Base-by-base conservation (phyloP, 2,329 filamentous ascomycete genomes). In the Aspergillus sp. region DNA sequence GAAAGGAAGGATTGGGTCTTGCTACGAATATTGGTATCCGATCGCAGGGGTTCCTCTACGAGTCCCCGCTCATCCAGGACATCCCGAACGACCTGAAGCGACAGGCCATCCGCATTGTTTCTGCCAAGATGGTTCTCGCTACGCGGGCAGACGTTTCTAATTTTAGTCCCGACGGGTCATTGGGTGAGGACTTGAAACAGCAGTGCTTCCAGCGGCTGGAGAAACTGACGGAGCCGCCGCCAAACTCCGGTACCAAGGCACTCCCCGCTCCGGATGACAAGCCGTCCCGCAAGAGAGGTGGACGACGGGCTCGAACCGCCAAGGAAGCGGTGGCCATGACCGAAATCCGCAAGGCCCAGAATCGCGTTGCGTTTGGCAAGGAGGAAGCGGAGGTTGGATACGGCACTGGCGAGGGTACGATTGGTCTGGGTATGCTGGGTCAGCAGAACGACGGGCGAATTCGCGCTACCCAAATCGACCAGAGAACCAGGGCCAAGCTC, bases 291-390 rank as follows among this genome's bases (percentile, higher is more conserved):
- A 99, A 99, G 76, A 90, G 95, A 65, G 95, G 95, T 75, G 95
- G 95, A 54, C 84, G 94, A 57, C 84, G 92, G 65, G 95, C 93
- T 12, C 84, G 95, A 58, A 96, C 96, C 76, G 94, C 94, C 61
- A 99, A 99, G 83, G 95, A 96, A 76, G 93, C 94, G 4, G 91
- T 91, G 6, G 94, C 95, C 61, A 96, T 97, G 92, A 99, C 95
- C 0, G 95, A 99, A 57, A 81, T 99, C 31, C 88, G 93, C 65
- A 97, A 98, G 76, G 92, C 92, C 4, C 95, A 98, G 77, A 99
- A 99, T 78, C 87, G 95, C 56, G 89, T 99, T 85, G 92, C 89
- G 0, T 99, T 99, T 71, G 93, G 93, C 59, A 95, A 96, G 74
- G 94, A 98, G 75, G 95, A 99, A 77, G 89, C 87, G 69, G 95